Percentiles rank a stretch among this genome's conserved stretches.
These are phyloP conservation scores for Spinacia oleracea DNA, from an alignment of 179 eudicot species.

Conservation along the genomic window DNA sequence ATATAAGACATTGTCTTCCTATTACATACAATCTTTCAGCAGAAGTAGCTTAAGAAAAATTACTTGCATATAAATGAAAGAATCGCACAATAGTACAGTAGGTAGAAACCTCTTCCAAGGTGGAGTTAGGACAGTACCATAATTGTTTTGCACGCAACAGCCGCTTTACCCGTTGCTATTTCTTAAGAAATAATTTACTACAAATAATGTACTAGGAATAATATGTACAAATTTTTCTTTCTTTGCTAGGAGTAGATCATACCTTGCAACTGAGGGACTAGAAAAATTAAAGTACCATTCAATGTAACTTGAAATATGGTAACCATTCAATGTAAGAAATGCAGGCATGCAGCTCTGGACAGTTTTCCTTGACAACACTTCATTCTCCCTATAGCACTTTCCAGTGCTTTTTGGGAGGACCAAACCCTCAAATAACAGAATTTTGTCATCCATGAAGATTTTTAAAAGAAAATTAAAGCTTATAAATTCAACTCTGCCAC, in stretches of 20 bases:
- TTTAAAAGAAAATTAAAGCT: no score
- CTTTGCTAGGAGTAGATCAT: no score
- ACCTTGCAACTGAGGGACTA: no score
- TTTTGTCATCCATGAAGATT: no score
- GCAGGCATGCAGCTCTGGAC: not conserved
- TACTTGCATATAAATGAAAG: conserved; percentile 65
- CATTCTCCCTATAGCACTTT: not conserved
- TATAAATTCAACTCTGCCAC: no score
- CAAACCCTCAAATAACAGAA: not conserved
- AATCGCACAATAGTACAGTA: conserved; percentile 77
- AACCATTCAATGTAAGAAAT: not conserved
- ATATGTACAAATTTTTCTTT: no score
- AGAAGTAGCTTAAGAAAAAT: conserved; percentile 3
- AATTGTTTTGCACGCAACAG: conserved; percentile 68
- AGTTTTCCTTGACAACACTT: not conserved
- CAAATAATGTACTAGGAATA: no score
- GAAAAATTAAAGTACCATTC: no score
- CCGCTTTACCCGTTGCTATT: conserved; percentile 77
- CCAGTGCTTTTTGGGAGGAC: not conserved
- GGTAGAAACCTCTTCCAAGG: conserved; percentile 78
- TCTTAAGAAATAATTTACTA: no score
- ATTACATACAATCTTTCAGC: not conserved
- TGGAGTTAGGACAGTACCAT: conserved; percentile 68
- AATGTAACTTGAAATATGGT: no score
- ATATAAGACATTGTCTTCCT: not conserved